Conservation (phyloP, 2,329 filamentous ascomycete genomes). For the Sporothrix dimorphospora region DNA sequence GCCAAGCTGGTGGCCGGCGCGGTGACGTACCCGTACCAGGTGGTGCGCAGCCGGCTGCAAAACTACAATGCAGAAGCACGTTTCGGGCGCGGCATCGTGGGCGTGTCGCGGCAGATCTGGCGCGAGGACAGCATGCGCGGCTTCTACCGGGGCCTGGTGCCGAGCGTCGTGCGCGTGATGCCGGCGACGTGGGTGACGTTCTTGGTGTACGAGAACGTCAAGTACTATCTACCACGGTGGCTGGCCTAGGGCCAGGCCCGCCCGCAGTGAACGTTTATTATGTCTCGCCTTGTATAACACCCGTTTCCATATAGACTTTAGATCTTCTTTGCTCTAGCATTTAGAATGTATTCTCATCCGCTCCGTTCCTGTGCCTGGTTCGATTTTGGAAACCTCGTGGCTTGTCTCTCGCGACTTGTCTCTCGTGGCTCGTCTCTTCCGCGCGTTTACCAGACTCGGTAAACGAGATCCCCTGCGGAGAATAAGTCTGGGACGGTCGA, state of each 20-base stretch:
- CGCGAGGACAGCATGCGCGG: conserved; percentile 75
- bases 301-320: not conserved
- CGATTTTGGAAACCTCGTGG: too few relatives aligned
- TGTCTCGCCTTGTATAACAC: not conserved
- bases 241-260: not conserved
- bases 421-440: not conserved
- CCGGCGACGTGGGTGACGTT: conserved; percentile 97
- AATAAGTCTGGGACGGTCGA: not conserved
- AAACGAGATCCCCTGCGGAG: not conserved
- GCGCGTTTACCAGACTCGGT: not conserved
- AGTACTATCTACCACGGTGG: conserved; percentile 65
- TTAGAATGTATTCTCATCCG: not conserved
- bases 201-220: conserved; percentile 93
- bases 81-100: conserved; percentile 71
- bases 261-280: not conserved
- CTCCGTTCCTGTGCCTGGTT: not conserved
- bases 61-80: conserved; percentile 78
- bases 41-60: conserved; percentile 84
- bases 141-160: conserved; percentile 89
- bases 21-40: conserved; percentile 92
- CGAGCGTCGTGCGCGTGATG: conserved; percentile 86
- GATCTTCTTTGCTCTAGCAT: not conserved
- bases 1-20: conserved; percentile 90
- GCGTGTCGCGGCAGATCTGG: conserved; percentile 76
- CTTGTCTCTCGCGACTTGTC: too few relatives aligned